Evolutionary conservation across 768 basidiomycete species (phyloP), one percentile per base, ranked within the genome.

Genomic region (Flagelloscypha sp.): DNA sequence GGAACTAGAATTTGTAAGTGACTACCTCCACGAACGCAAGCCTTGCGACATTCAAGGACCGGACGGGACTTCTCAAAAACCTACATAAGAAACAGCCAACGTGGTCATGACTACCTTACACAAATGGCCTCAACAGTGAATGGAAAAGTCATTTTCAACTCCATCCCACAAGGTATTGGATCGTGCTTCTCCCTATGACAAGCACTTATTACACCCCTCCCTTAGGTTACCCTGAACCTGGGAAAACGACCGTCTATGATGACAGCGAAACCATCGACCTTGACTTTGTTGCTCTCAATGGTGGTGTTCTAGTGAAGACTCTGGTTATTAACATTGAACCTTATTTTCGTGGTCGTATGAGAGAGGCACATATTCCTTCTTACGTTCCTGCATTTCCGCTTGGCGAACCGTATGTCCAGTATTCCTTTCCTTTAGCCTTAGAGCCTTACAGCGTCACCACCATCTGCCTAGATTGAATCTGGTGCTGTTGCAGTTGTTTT

Each of bases 241-340:
- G 52, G 3, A 43, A 54, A 35, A 55, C 55, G 15, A 54, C 54
- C 3, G 29, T 46, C 17, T 39, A 54, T 33, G 56, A 62, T 40
- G 42, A 19, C 2, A 54, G 28, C 18, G 40, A 48, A 28, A 49
- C 43, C 4, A 63, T 66, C 38, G 63, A 66, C 35, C 37, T 58
- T n/a, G 59, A 62, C 16, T 50, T 37, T 19, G 50, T 52, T 3
- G 45, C 53, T 2, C 44, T 58, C 32, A 42, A 55, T 6, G 50
- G 55, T 0, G 54, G 55, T 0, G 29, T 58, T 18, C 40, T 66
- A 16, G 35, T 60, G 39, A 66, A 62, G 48, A 53, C 52, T 1
- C 48, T 64, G 11, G 47, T 62, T 58, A 4, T 58, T 54, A 63
- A 63, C 12, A 48, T 72, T 25, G 73, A 73, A 33, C 70, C 70